A percentile compares a stretch with the other conserved stretches of the same genome.
phyloP scores from a whole-genome alignment of 2,329 filamentous ascomycete species.

The Hymenoscyphus fraxineus region DNA sequence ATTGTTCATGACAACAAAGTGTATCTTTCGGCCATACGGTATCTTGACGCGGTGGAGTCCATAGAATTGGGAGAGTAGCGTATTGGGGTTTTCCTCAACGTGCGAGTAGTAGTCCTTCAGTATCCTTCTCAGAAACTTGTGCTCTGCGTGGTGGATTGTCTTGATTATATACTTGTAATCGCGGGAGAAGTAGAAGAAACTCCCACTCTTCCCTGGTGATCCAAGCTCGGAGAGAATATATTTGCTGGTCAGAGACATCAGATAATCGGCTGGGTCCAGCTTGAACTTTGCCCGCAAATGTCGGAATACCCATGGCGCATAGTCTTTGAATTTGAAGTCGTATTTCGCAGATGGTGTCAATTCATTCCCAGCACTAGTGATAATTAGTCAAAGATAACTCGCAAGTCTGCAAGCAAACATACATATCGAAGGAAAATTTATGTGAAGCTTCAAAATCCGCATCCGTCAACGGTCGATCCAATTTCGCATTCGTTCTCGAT shows the following conservation, averaged over 20 bases:
- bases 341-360: constrained; percentile 97
- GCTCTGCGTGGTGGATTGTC: constrained; percentile 94
- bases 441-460: constrained; percentile 91
- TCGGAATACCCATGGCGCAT: constrained; percentile 98
- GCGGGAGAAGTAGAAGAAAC: constrained; percentile 98
- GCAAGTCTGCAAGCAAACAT: constrained; percentile 38
- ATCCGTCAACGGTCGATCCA: constrained; percentile 84
- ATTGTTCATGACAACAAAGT: constrained; percentile 99
- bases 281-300: constrained; percentile 83
- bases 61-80: constrained; percentile 95
- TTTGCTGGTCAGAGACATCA: constrained; percentile 97
- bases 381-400: constrained; percentile 34
- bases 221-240: constrained; percentile 97
- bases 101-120: constrained; percentile 91
- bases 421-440: constrained; percentile 99
- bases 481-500: constrained; percentile 92
- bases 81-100: constrained; percentile 90
- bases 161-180: constrained; percentile 99
- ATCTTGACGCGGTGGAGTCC: constrained; percentile 97
- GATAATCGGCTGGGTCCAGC: constrained; percentile 92
- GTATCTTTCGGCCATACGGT: constrained; percentile 95
- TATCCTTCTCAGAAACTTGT: constrained; percentile 80
- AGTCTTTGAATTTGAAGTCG: constrained; percentile 99
- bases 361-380: constrained; percentile 80
- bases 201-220: constrained; percentile 95